A percentile compares a stretch with the other conserved stretches of the same genome.
Evolutionary conservation across 1,284 basidiomycete genomes (phyloP).

Genomic region (Farysia itapuensis): DNA sequence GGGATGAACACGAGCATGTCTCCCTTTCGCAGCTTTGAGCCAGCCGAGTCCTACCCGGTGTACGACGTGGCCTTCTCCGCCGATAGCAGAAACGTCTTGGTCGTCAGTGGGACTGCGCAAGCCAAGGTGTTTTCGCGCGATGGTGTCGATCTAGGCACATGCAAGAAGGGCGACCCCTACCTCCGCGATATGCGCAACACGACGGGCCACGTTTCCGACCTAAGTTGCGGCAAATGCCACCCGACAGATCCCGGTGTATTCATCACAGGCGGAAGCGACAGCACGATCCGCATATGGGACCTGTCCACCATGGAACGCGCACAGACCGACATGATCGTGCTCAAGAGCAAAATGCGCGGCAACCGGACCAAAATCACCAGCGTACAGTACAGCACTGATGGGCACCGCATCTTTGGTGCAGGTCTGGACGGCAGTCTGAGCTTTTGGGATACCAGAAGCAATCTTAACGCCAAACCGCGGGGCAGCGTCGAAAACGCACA

Average conservation of each 20-base stretch:
- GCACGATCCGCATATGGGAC: constrained; percentile 96
- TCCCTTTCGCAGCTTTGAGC: constrained; percentile 94
- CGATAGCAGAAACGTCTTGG: constrained; percentile 19
- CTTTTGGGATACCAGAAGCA: constrained; percentile 87
- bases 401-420: constrained; percentile 61
- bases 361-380: constrained; percentile 86
- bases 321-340: constrained; percentile 89
- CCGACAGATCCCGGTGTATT: constrained; percentile 79
- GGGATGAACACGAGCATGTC: constrained; percentile 84
- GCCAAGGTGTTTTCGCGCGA: constrained; percentile 76
- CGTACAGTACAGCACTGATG: constrained; percentile 2
- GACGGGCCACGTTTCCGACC: constrained; percentile 86
- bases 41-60: constrained; percentile 75
- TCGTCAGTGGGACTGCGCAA: constrained; percentile 80
- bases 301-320: constrained; percentile 70
- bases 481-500: constrained; percentile 84
- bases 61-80: constrained; percentile 44
- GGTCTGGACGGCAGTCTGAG: constrained; percentile 88
- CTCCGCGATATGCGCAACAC: constrained; percentile 98
- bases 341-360: constrained; percentile 94
- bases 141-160: constrained; percentile 36
- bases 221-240: constrained; percentile 88
- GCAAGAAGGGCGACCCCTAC: constrained; percentile 93
- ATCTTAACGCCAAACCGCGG: constrained; percentile 80
- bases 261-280: constrained; percentile 90